These are phyloP conservation scores for Angophora floribunda DNA, from an alignment of 345 rosid species.

Conservation along the genomic window DNA sequence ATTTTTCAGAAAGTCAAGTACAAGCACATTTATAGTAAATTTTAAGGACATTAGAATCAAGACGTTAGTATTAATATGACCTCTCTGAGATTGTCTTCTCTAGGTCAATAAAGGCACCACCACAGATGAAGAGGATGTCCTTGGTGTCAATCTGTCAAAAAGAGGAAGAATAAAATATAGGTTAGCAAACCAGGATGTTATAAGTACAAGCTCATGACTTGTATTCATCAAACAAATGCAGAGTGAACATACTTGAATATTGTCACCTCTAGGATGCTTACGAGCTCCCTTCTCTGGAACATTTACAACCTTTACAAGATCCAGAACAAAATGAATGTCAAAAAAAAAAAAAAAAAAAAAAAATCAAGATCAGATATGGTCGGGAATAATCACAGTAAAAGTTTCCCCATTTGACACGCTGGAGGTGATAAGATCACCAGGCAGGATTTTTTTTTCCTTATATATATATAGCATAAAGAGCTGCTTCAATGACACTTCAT, in stretches of 20 bases:
- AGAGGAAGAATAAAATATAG: background rate
- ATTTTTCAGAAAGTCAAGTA: background rate
- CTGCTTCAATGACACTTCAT: background rate
- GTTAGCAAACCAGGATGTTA: background rate
- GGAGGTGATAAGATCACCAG: background rate
- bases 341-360: background rate
- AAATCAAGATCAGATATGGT: background rate
- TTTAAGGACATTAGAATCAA: background rate
- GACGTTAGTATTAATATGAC: slow-evolving; percentile 11
- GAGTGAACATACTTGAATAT: slow-evolving; percentile 71
- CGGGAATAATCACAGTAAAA: background rate
- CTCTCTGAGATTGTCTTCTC: slow-evolving; percentile 99
- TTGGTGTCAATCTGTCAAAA: slow-evolving; percentile 82
- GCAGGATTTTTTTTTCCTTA: background rate
- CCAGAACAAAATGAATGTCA: background rate
- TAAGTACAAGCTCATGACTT: background rate
- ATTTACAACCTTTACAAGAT: slow-evolving; percentile 65
- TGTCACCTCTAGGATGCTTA: slow-evolving; percentile 98
- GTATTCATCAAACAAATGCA: background rate
- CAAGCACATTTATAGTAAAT: background rate
- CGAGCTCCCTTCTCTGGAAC: slow-evolving; percentile 99
- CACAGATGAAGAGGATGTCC: slow-evolving; percentile 98
- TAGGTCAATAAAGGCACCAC: slow-evolving; percentile 93
- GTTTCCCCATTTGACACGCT: background rate
- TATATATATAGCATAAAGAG: background rate